Evolutionary conservation across 2,329 filamentous ascomycete species (phyloP).

Genomic region (Emmonsiellopsis sp.): DNA sequence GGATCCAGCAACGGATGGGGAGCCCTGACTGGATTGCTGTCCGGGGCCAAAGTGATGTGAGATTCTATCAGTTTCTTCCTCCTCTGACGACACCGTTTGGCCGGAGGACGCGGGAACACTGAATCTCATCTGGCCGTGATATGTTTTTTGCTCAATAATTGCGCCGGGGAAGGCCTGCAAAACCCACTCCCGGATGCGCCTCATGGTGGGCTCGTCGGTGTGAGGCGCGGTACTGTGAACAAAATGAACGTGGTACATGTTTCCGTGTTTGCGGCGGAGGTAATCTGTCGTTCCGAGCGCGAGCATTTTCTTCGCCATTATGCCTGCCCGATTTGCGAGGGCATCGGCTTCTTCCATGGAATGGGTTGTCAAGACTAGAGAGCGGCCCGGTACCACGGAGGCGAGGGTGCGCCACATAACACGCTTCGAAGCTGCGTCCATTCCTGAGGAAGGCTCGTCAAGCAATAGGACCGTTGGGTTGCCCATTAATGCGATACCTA

Average conservation of each 20-base stretch:
- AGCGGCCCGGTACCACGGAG: conserved; percentile 64
- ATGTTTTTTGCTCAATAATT: conserved; percentile 61
- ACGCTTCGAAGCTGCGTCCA: conserved; percentile 84
- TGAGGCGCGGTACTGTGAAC: conserved; percentile 66
- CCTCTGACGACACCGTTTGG: conserved; percentile 2
- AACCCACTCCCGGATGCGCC: conserved; percentile 58
- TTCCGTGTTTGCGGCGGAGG: conserved; percentile 65
- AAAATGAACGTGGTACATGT: conserved; percentile 71
- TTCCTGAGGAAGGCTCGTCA: conserved; percentile 79
- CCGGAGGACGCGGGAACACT: conserved; percentile 47
- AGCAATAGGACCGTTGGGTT: conserved; percentile 80
- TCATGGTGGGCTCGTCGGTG: conserved; percentile 60
- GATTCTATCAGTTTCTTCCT: background rate
- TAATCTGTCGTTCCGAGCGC: conserved; percentile 68
- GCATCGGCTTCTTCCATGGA: conserved; percentile 94
- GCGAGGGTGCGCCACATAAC: conserved; percentile 86
- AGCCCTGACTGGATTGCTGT: background rate
- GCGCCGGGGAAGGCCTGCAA: conserved; percentile 51
- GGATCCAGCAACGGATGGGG: background rate
- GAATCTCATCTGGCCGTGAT: conserved; percentile 83
- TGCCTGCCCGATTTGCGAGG: conserved; percentile 71
- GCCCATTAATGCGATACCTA: conserved; percentile 86
- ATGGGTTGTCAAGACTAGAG: conserved; percentile 81
- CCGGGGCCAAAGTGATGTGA: conserved; percentile 1
- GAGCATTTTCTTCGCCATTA: conserved; percentile 77